A percentile compares a stretch with the other conserved stretches of the same genome.
Evolutionary conservation across 768 basidiomycete species (phyloP).

Genomic region (Agaricus sinodeliciosus): DNA sequence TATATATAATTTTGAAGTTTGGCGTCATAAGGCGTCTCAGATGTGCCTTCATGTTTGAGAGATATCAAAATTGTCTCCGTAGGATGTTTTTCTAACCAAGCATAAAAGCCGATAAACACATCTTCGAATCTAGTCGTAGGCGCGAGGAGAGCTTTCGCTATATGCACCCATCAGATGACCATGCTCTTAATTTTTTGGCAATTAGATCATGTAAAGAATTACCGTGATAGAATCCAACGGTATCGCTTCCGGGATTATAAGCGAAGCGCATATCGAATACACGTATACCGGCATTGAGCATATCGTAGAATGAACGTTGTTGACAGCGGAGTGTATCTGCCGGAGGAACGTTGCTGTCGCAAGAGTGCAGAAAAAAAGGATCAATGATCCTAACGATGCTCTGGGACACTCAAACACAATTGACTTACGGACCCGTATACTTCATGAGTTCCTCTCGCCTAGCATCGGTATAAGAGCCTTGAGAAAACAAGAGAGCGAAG

Average conservation of each 20-base stretch:
- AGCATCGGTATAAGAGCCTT: slow-evolving; percentile 39
- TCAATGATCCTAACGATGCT: neutral
- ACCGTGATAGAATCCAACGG: slow-evolving; percentile 45
- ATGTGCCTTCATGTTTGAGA: slow-evolving; percentile 41
- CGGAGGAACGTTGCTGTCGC: slow-evolving; percentile 22
- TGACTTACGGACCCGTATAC: slow-evolving; percentile 37
- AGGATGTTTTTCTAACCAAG: slow-evolving; percentile 44
- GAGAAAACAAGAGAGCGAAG: neutral
- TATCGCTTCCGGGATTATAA: slow-evolving; percentile 45
- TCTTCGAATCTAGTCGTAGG: slow-evolving; percentile 42
- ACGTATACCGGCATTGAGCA: slow-evolving; percentile 42
- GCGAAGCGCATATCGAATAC: slow-evolving; percentile 43
- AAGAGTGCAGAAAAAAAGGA: neutral
- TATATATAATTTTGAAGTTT: slow-evolving; percentile 36
- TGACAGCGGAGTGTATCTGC: slow-evolving; percentile 35
- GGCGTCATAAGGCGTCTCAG: slow-evolving; percentile 35
- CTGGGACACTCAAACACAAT: neutral
- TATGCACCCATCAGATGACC: neutral
- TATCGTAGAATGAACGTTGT: slow-evolving; percentile 37
- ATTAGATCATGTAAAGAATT: slow-evolving; percentile 6
- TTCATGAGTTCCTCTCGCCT: slow-evolving; percentile 33
- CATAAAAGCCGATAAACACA: slow-evolving; percentile 44
- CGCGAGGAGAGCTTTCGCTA: slow-evolving; percentile 35
- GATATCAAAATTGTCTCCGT: slow-evolving; percentile 46
- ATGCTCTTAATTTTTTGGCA: too few relatives aligned